phyloP scores from a whole-genome alignment of 805 yeast species.

The Teunomyces gatunensis region DNA sequence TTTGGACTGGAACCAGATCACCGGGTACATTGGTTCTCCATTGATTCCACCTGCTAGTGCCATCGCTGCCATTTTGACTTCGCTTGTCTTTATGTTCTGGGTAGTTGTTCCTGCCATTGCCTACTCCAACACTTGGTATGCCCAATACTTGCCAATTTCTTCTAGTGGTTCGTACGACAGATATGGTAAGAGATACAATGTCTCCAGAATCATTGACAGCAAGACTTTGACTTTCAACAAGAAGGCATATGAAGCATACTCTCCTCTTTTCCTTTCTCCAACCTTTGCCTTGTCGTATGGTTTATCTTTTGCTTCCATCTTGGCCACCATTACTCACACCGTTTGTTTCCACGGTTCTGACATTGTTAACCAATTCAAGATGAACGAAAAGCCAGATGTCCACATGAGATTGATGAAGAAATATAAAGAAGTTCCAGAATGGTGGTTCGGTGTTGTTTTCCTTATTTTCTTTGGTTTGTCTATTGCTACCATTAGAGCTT shows the following conservation, averaged over 20 bases:
- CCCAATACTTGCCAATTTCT: slow-evolving; percentile 58
- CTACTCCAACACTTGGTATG: slow-evolving; percentile 56
- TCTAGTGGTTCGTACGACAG: slow-evolving; percentile 49
- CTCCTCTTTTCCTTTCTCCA: slow-evolving; percentile 61
- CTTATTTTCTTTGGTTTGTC: slow-evolving; percentile 32
- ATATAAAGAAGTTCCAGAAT: slow-evolving; percentile 41
- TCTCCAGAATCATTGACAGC: slow-evolving; percentile 44
- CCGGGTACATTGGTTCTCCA: slow-evolving; percentile 58
- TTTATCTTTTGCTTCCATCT: slow-evolving; percentile 55
- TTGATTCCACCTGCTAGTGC: slow-evolving; percentile 59
- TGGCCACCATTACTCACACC: slow-evolving; percentile 59
- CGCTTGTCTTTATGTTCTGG: slow-evolving; percentile 43
- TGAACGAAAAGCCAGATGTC: slow-evolving; percentile 36
- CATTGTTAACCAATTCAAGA: slow-evolving; percentile 32
- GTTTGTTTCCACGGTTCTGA: slow-evolving; percentile 56
- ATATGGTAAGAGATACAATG: slow-evolving; percentile 49
- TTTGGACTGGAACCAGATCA: slow-evolving; percentile 67
- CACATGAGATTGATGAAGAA: slow-evolving; percentile 55
- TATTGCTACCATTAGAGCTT: slow-evolving; percentile 35
- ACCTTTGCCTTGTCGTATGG: slow-evolving; percentile 62
- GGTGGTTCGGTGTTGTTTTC: slow-evolving; percentile 37
- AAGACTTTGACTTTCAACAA: slow-evolving; percentile 41
- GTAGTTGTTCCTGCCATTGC: slow-evolving; percentile 52
- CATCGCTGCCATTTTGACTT: slow-evolving; percentile 42
- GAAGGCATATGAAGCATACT: slow-evolving; percentile 52